Percentiles rank a stretch among this genome's conserved stretches.
Evolutionary conservation across 768 basidiomycete species (phyloP).

Genomic region (Suillus americanus): DNA sequence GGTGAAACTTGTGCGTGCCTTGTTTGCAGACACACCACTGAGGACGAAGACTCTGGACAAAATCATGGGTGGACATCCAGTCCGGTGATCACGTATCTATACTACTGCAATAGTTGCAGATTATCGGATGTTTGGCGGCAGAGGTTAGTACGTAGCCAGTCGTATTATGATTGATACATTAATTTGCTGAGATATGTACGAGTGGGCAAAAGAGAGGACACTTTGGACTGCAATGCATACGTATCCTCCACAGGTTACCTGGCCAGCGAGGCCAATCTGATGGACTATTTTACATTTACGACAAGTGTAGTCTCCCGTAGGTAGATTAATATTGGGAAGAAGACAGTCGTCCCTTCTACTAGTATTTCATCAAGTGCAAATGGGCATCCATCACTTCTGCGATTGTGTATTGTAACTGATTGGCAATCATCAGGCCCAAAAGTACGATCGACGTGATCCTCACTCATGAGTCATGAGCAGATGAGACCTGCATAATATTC

Average conservation of each 20-base stretch:
- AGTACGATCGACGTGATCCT: no score
- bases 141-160: not conserved
- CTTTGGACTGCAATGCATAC: not conserved
- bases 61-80: constrained; percentile 61
- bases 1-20: constrained; percentile 73
- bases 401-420: no score
- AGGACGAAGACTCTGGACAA: constrained; percentile 81
- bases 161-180: not conserved
- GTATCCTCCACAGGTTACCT: not conserved
- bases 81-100: constrained; percentile 13
- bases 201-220: not conserved
- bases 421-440: no score
- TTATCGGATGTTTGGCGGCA: not conserved
- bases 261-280: not conserved
- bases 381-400: no score
- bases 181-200: not conserved
- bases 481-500: no score
- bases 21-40: constrained; percentile 86
- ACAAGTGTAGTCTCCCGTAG: no score
- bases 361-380: no score
- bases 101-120: not conserved
- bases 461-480: no score
- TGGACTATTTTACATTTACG: no score
- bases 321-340: not conserved
- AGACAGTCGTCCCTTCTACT: no score